Conservation (phyloP, 2,329 filamentous ascomycete genomes). For the Pseudocercospora fijiensis region DNA sequence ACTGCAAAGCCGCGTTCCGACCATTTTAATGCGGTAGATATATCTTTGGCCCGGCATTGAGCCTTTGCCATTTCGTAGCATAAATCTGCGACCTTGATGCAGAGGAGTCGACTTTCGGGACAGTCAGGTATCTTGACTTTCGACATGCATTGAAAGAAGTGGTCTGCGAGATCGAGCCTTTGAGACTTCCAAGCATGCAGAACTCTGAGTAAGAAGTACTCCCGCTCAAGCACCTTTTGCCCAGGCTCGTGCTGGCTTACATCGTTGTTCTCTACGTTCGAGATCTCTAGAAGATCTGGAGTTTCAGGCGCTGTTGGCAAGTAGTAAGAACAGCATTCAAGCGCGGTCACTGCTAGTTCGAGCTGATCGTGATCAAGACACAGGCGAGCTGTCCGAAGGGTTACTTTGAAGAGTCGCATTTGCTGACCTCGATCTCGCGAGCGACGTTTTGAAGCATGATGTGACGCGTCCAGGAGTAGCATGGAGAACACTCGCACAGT, state of each 20-base stretch:
- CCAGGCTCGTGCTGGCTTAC: slow-evolving; percentile 34
- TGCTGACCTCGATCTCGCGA: slow-evolving; percentile 33
- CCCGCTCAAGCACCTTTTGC: slow-evolving; percentile 50
- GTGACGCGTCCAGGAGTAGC: slow-evolving; percentile 62
- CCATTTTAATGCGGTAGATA: slow-evolving; percentile 66
- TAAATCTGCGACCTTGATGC: slow-evolving; percentile 65
- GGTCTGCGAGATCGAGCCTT: slow-evolving; percentile 72
- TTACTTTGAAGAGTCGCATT: slow-evolving; percentile 63
- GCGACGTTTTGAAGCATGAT: slow-evolving; percentile 37
- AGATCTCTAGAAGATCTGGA: slow-evolving; percentile 21
- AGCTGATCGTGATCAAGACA: slow-evolving; percentile 62
- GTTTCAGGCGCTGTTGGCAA: slow-evolving; percentile 16
- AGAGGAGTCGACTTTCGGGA: slow-evolving; percentile 37
- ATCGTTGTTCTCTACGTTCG: slow-evolving; percentile 15
- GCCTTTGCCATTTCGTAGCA: slow-evolving; percentile 71
- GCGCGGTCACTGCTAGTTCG: slow-evolving; percentile 58
- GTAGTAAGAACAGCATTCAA: slow-evolving; percentile 64
- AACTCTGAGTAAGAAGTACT: slow-evolving; percentile 67
- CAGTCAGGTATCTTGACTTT: slow-evolving; percentile 49
- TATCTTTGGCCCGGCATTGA: slow-evolving; percentile 54
- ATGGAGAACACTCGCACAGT: slow-evolving; percentile 61
- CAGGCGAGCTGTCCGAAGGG: slow-evolving; percentile 62
- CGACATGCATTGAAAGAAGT: slow-evolving; percentile 58
- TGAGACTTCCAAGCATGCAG: slow-evolving; percentile 73
- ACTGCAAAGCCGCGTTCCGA: slow-evolving; percentile 64